Percentiles rank a stretch among this genome's conserved stretches.
phyloP scores from a whole-genome alignment of 2,329 filamentous ascomycete genomes.

The Microsporum ferrugineum region DNA sequence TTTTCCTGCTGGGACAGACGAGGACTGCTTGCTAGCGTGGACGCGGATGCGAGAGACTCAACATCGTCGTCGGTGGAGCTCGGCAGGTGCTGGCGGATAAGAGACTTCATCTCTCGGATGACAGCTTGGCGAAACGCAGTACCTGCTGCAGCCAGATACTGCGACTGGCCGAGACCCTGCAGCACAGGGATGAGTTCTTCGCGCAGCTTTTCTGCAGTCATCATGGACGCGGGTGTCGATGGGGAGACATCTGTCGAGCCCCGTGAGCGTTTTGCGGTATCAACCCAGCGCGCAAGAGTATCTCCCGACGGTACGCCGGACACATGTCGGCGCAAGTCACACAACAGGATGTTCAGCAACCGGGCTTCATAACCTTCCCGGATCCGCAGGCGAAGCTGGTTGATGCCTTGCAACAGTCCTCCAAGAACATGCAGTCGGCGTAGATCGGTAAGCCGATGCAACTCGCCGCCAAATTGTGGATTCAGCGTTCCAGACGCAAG shows the following conservation, averaged over 20 bases:
- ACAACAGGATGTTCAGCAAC: neutral
- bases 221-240: neutral
- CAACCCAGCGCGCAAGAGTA: conserved; percentile 4
- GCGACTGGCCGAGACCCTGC: conserved; percentile 5
- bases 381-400: conserved; percentile 1
- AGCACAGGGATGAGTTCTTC: conserved; percentile 6
- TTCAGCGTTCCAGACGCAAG: conserved; percentile 12
- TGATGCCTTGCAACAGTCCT: neutral
- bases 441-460: conserved; percentile 7
- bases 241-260: neutral
- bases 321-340: conserved; percentile 4
- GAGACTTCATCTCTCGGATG: conserved; percentile 68
- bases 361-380: conserved; percentile 1
- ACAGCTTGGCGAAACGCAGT: conserved; percentile 64
- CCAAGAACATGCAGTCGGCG: conserved; percentile 6
- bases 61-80: conserved; percentile 90
- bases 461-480: conserved; percentile 6
- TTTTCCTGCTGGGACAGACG: conserved; percentile 72
- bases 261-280: neutral
- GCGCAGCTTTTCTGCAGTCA: conserved; percentile 3
- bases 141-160: conserved; percentile 1
- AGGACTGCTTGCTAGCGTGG: conserved; percentile 45
- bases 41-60: conserved; percentile 74
- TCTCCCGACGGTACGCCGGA: neutral
- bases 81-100: conserved; percentile 74